Evolutionary conservation across 768 basidiomycete genomes (phyloP), one percentile per base, ranked within the genome.

Genomic region (Tulasnella sp.): DNA sequence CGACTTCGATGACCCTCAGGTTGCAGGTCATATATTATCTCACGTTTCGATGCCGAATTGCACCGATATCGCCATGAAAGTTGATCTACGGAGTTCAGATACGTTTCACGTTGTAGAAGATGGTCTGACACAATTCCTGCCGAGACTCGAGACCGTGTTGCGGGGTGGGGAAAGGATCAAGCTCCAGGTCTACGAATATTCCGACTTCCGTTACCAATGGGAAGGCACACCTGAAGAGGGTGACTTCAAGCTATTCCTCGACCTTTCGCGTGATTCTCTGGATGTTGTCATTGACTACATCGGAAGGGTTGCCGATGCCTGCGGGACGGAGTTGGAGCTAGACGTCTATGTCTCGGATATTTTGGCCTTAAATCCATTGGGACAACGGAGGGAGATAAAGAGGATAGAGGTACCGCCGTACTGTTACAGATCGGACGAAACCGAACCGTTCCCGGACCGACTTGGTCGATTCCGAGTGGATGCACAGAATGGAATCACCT

Each of bases 21-120:
- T 32, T 12, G 22, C 52, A 14, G 32, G 52, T 12, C 26, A 59
- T 29, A 59, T 59, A 8, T 29, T 59, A 3, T 59, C 52, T 14
- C 52, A 32, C 12, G 52, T 59, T 12, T 59, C 79, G 79, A 71
- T 80, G 79, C 66, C 80, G 76, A 39, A 95, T 82, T 75, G 86
- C 88, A 78, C n/a, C n/a, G n/a, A n/a, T n/a, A n/a, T n/a, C n/a
- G n/a, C n/a, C n/a, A n/a, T n/a, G n/a, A n/a, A n/a, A n/a, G n/a
- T n/a, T n/a, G n/a, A n/a, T n/a, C n/a, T n/a, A n/a, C n/a, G n/a
- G n/a, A n/a, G n/a, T n/a, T n/a, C n/a, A n/a, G n/a, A n/a, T n/a
- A n/a, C n/a, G n/a, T n/a, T n/a, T n/a, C n/a, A n/a, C n/a, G n/a
- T n/a, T n/a, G n/a, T n/a, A n/a, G n/a, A n/a, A n/a, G n/a, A n/a